Conservation (phyloP, 345 rosid genomes). For the Lumnitzera racemosa region DNA sequence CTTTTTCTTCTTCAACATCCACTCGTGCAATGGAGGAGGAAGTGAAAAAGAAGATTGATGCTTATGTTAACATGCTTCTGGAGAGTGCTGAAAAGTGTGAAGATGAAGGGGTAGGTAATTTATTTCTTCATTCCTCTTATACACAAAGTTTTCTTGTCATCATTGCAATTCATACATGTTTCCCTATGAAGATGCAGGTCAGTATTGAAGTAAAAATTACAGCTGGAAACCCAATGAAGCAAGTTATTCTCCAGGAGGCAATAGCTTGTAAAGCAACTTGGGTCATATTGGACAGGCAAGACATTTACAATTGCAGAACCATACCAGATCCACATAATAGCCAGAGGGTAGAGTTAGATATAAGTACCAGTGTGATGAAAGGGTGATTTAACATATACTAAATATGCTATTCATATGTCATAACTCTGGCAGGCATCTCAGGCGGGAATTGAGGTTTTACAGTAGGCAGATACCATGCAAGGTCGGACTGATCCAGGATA, state of each 20-base stretch:
- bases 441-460: conserved; percentile 38
- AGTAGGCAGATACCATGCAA: conserved; percentile 40
- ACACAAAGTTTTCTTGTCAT: background rate
- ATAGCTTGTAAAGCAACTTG: conserved; percentile 33
- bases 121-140: background rate
- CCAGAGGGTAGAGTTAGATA: too few relatives aligned
- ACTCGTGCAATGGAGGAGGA: conserved; percentile 41
- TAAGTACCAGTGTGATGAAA: too few relatives aligned
- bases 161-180: background rate
- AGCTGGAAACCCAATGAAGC: conserved; percentile 45
- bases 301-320: background rate
- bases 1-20: conserved; percentile 23
- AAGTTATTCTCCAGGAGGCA: conserved; percentile 47
- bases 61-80: conserved; percentile 32
- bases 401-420: too few relatives aligned
- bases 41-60: conserved; percentile 31
- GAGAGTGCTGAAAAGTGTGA: conserved; percentile 35
- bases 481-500: conserved; percentile 39
- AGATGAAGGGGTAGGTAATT: conserved; percentile 33
- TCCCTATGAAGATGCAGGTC: conserved; percentile 15
- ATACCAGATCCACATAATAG: too few relatives aligned
- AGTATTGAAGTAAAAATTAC: conserved; percentile 45
- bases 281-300: conserved; percentile 49
- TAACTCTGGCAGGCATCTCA: conserved; percentile 33
- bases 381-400: too few relatives aligned